These are phyloP conservation scores for Ascocoryne sarcoides DNA, from an alignment of 2,329 filamentous ascomycete species.

Conservation along the genomic window DNA sequence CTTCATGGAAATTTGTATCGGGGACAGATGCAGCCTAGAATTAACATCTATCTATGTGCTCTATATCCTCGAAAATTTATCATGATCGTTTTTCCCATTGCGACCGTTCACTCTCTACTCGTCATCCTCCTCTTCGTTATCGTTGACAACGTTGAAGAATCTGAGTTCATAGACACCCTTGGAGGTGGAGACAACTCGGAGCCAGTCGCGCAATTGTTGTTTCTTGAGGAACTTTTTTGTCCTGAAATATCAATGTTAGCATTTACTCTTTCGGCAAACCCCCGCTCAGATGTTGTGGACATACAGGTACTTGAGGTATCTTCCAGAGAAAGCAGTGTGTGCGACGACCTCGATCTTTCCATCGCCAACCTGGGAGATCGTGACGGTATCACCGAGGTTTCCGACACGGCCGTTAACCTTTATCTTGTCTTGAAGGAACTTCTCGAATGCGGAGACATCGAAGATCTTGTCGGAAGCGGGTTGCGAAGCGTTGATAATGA, in stretches of 20 bases:
- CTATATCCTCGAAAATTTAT: background rate
- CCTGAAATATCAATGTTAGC: conserved; percentile 39
- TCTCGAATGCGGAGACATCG: conserved; percentile 96
- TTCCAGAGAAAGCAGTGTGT: conserved; percentile 95
- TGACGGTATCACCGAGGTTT: conserved; percentile 90
- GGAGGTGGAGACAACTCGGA: conserved; percentile 95
- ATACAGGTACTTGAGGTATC: conserved; percentile 99
- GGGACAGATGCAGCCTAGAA: background rate
- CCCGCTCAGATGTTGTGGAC: background rate
- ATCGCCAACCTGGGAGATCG: conserved; percentile 84
- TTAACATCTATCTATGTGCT: background rate
- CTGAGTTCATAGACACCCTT: conserved; percentile 99
- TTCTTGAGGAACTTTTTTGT: conserved; percentile 99
- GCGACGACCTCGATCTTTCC: conserved; percentile 97
- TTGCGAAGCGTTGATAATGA: conserved; percentile 98
- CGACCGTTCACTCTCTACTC: conserved; percentile 57
- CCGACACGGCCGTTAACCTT: conserved; percentile 98
- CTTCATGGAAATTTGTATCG: background rate
- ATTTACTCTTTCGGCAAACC: background rate
- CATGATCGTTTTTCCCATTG: background rate
- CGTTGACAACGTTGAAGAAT: conserved; percentile 99
- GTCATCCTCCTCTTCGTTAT: conserved; percentile 95
- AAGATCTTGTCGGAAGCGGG: conserved; percentile 99
- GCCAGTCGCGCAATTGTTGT: conserved; percentile 99
- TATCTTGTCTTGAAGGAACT: conserved; percentile 99